These are phyloP conservation scores for Melanomma pulvis-pyrius DNA, from an alignment of 495 filamentous ascomycete species.

Conservation along the genomic window DNA sequence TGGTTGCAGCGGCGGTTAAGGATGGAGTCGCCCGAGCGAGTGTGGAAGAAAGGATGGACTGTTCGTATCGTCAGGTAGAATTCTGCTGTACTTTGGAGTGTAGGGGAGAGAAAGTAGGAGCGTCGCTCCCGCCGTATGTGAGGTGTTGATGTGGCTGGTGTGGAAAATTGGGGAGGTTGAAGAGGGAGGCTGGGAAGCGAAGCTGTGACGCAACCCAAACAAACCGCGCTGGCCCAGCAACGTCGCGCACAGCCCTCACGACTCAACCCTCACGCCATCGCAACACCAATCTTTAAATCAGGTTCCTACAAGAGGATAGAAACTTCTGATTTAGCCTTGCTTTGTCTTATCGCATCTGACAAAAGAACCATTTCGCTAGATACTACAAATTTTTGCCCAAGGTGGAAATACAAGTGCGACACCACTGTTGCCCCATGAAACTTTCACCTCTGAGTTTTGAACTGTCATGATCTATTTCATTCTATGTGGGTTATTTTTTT, in stretches of 20 bases:
- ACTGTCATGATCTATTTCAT: no score
- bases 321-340: no score
- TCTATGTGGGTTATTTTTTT: no score
- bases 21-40: neutral
- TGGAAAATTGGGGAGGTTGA: conserved; percentile 12
- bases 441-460: no score
- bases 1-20: neutral
- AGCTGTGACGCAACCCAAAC: conserved; percentile 11
- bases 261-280: neutral
- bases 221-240: neutral
- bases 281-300: neutral
- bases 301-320: no score
- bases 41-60: neutral
- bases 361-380: no score
- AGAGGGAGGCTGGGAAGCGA: conserved; percentile 24
- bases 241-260: neutral
- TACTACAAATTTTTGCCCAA: no score
- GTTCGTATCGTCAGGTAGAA: conserved; percentile 3
- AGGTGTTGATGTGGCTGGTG: conserved; percentile 17
- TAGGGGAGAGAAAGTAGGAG: conserved; percentile 17
- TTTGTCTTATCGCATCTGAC: no score
- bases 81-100: neutral
- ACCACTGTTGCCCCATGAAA: no score
- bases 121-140: neutral
- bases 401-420: no score